Evolutionary conservation across 495 filamentous ascomycete species (phyloP).

Genomic region (Venustampulla echinocandica): DNA sequence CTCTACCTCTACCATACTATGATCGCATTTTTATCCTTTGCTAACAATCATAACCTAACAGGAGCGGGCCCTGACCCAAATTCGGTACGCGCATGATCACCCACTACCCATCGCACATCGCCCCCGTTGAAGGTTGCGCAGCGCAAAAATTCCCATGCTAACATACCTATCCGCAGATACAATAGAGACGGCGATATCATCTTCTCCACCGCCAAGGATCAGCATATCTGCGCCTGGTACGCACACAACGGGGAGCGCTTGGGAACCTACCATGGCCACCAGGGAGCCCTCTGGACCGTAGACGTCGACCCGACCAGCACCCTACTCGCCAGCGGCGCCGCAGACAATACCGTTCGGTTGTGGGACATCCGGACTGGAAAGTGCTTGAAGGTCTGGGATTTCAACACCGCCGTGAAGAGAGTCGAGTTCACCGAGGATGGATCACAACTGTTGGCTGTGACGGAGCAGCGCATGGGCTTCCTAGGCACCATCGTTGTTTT

Average conservation of each 20-base stretch:
- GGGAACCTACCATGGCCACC: constrained; percentile 92
- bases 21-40: too few species aligned
- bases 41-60: constrained; percentile 27
- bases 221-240: constrained; percentile 91
- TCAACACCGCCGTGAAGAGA: constrained; percentile 89
- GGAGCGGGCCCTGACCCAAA: constrained; percentile 97
- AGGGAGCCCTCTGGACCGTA: constrained; percentile 97
- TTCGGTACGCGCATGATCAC: constrained; percentile 56
- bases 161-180: constrained; percentile 50
- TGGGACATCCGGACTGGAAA: constrained; percentile 95
- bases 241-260: constrained; percentile 89
- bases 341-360: constrained; percentile 94
- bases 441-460: constrained; percentile 78
- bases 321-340: constrained; percentile 87
- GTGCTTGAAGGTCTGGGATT: constrained; percentile 92
- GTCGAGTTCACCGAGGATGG: constrained; percentile 95
- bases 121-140: constrained; percentile 10
- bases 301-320: constrained; percentile 93
- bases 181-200: constrained; percentile 94
- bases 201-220: constrained; percentile 96
- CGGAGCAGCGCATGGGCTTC: constrained; percentile 95
- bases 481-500: constrained; percentile 87
- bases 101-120: background rate
- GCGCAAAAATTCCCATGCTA: too few species aligned
- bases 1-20: constrained; percentile 7